Base-by-base conservation (phyloP, 2,329 filamentous ascomycete genomes). In the Chaetomiaceae sp. region DNA sequence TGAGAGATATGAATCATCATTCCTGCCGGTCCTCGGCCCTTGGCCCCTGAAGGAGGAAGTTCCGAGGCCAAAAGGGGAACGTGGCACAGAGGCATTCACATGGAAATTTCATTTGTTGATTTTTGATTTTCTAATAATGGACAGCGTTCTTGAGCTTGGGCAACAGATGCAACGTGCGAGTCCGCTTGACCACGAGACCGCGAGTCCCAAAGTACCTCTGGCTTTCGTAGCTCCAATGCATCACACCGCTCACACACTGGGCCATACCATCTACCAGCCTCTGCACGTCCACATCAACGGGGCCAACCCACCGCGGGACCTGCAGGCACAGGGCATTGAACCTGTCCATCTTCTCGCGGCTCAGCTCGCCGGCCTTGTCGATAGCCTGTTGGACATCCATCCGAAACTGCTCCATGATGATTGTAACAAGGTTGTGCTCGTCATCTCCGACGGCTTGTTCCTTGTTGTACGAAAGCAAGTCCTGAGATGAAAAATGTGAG, bases 361-460 rank as follows among this genome's bases (percentile, higher is more conserved):
- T 33, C 42, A 45, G 18, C 27, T 45, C 42, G 6, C 42, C 42
- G 10, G 42, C 42, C 30, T 33, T 32, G 42, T 45, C 42, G 27
- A 45, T n/a, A 30, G 42, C 42, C 16, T 33, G 25, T 30, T 45
- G 42, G 16, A 45, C 42, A 27, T 21, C 42, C 29, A 45, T 13
- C 2, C 8, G 9, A 10, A 21, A 45, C 42, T 45, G 42, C 16
- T 58, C 47, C 61, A 65, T 64, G 20, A 64, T 54, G 5, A 67
- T 56, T 4, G 63, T 64, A 8, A 69, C 54, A 23, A 68, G 37
- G 51, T 66, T 69, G 59, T 67, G 66, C 36, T 62, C 58, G n/a
- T 64, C 62, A 30, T 64, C 62, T 2, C 60, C 59, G 0, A 47
- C 34, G 6, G 61, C 58, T 18, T 65, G 62, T 46, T 67, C 65